Evolutionary conservation across 495 filamentous ascomycete species (phyloP).

Genomic region (Monascus purpureus): DNA sequence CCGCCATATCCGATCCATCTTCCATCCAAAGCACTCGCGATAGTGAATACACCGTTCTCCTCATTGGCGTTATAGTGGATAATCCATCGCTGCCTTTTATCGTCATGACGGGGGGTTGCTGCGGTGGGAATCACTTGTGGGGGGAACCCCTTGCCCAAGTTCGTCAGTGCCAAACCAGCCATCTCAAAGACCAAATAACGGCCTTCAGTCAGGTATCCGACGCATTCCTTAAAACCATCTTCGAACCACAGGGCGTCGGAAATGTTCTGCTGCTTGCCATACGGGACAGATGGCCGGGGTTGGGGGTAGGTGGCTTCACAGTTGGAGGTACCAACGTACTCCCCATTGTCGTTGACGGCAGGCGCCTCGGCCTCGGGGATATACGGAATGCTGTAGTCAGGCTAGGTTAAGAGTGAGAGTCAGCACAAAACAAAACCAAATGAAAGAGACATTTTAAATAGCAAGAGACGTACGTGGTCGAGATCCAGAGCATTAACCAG

Average conservation of each 20-base stretch:
- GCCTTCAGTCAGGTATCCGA: constrained; percentile 39
- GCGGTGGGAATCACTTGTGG: constrained; percentile 14
- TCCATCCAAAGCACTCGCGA: constrained; percentile 35
- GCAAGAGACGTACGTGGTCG: constrained; percentile 16
- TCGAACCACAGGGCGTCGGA: constrained; percentile 27
- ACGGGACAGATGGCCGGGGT: constrained; percentile 32
- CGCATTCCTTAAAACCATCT: constrained; percentile 36
- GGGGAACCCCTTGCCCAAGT: constrained; percentile 4
- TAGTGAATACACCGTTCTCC: constrained; percentile 27
- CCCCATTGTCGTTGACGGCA: constrained; percentile 16
- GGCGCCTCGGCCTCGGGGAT: constrained; percentile 29
- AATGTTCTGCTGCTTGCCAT: constrained; percentile 23
- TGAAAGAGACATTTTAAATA: neutral
- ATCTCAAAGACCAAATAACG: constrained; percentile 28
- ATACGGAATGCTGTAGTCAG: constrained; percentile 30
- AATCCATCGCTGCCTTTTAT: constrained; percentile 35
- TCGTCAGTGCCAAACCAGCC: constrained; percentile 18
- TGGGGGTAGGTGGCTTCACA: constrained; percentile 24
- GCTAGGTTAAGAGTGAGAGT: constrained; percentile 9
- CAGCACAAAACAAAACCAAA: neutral
- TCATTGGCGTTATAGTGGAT: constrained; percentile 27
- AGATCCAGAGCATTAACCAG: constrained; percentile 40
- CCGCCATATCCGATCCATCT: constrained; percentile 21
- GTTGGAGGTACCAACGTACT: constrained; percentile 27
- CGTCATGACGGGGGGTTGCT: constrained; percentile 21